These are phyloP conservation scores for Diaporthe ampelina DNA, from an alignment of 2,329 filamentous ascomycete species.

Conservation along the genomic window DNA sequence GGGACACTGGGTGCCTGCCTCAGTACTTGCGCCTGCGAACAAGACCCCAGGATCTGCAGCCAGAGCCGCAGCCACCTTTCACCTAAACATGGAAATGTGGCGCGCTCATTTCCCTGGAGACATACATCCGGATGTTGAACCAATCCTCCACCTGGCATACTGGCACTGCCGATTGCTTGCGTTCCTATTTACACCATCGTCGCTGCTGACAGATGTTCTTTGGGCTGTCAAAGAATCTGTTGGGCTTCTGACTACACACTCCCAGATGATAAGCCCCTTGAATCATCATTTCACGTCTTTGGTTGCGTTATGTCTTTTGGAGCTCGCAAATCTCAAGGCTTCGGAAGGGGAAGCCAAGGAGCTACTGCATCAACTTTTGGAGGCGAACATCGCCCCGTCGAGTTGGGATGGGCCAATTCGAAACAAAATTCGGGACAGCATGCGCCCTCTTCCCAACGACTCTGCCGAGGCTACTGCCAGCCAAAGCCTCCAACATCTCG, in stretches of 20 bases:
- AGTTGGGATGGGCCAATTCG: constrained; percentile 72
- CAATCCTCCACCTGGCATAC: constrained; percentile 75
- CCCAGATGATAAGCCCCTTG: constrained; percentile 71
- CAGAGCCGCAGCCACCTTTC: constrained; percentile 64
- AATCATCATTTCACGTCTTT: constrained; percentile 77
- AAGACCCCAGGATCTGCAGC: constrained; percentile 57
- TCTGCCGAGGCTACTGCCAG: constrained; percentile 59
- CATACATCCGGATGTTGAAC: constrained; percentile 65
- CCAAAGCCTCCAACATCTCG: constrained; percentile 72
- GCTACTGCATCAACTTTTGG: constrained; percentile 68
- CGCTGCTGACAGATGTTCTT: constrained; percentile 69
- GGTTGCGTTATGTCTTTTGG: constrained; percentile 71
- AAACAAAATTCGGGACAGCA: constrained; percentile 63
- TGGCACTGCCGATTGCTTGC: constrained; percentile 78
- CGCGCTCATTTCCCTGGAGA: constrained; percentile 73
- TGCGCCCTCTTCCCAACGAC: constrained; percentile 53
- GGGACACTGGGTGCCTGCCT: constrained; percentile 41
- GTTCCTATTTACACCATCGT: constrained; percentile 70
- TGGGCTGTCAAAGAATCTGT: constrained; percentile 72
- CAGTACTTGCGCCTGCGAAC: constrained; percentile 56
- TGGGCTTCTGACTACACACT: constrained; percentile 68
- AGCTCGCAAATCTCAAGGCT: constrained; percentile 68
- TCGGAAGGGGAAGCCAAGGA: constrained; percentile 70
- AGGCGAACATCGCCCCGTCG: constrained; percentile 62
- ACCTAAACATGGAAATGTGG: constrained; percentile 74